Conservation (phyloP, 2,329 filamentous ascomycete genomes). For the Dactylellina cionopaga region DNA sequence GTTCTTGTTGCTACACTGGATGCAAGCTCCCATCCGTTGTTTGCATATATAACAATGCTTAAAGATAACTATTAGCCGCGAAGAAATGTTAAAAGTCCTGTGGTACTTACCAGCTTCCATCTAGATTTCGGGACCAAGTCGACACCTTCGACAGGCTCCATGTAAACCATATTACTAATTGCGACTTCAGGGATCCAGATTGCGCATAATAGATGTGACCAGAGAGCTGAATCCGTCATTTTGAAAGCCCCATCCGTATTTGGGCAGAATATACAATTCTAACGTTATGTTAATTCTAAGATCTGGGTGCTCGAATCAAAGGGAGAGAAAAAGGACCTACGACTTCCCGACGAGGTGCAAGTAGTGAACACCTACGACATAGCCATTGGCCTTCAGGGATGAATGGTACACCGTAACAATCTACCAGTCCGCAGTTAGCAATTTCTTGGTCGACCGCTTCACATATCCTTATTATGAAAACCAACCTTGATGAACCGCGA, state of each 20-base stretch:
- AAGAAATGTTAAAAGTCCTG: constrained; percentile 20
- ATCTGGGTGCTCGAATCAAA: neutral
- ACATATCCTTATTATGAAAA: neutral
- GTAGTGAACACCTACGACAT: constrained; percentile 87
- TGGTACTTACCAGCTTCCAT: constrained; percentile 75
- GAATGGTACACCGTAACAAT: constrained; percentile 98
- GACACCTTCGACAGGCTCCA: constrained; percentile 97
- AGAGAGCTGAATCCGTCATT: constrained; percentile 94
- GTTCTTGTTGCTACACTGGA: constrained; percentile 96
- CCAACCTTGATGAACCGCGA: constrained; percentile 84
- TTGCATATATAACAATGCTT: constrained; percentile 91
- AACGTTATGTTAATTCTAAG: neutral
- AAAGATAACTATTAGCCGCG: neutral
- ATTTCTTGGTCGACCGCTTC: neutral
- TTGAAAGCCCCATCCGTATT: constrained; percentile 98
- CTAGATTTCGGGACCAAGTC: constrained; percentile 95
- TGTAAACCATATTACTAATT: constrained; percentile 93
- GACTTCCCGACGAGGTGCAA: constrained; percentile 89
- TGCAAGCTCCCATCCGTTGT: constrained; percentile 97
- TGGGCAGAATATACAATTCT: constrained; percentile 97
- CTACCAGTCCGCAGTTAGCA: constrained; percentile 59
- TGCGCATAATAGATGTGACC: constrained; percentile 94
- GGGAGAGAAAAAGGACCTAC: constrained; percentile 67
- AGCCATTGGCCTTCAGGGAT: constrained; percentile 99
- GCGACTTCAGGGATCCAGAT: constrained; percentile 99